Evolutionary conservation across 2,329 filamentous ascomycete genomes (phyloP).

Genomic region (Apiospora kogelbergensis): DNA sequence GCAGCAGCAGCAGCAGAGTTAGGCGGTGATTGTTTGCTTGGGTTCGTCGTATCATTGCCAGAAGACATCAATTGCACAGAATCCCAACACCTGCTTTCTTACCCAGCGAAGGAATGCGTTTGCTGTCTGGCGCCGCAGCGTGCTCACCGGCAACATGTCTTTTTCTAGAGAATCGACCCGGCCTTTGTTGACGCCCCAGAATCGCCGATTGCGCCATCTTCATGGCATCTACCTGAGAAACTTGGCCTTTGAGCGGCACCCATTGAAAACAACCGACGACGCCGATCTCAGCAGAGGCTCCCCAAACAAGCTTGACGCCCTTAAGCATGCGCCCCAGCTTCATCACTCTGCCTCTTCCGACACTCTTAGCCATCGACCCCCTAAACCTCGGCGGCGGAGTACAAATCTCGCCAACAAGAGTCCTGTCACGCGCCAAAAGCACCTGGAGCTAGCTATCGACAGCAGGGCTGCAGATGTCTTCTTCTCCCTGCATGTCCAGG

Average conservation of each 20-base stretch:
- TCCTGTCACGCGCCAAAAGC: slow-evolving; percentile 63
- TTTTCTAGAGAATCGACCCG: slow-evolving; percentile 14
- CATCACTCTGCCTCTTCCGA: slow-evolving; percentile 58
- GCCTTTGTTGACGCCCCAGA: slow-evolving; percentile 60
- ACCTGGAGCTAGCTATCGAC: slow-evolving; percentile 71
- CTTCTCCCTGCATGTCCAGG: slow-evolving; percentile 76
- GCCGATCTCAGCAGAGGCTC: slow-evolving; percentile 72
- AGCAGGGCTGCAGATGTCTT: slow-evolving; percentile 81
- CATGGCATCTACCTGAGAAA: slow-evolving; percentile 87
- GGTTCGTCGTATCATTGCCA: background rate
- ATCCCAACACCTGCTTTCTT: background rate
- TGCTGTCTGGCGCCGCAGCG: background rate
- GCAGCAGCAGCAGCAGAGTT: background rate
- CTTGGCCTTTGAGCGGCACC: slow-evolving; percentile 63
- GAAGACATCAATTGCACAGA: background rate
- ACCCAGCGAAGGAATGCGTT: background rate
- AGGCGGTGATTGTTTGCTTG: background rate
- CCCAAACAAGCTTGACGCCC: slow-evolving; percentile 62
- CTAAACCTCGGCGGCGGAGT: slow-evolving; percentile 45
- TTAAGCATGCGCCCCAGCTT: slow-evolving; percentile 45
- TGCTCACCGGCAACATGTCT: slow-evolving; percentile 11
- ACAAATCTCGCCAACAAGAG: slow-evolving; percentile 47
- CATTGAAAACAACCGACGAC: slow-evolving; percentile 71
- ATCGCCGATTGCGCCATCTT: slow-evolving; percentile 85
- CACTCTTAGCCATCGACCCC: slow-evolving; percentile 40